Evolutionary conservation across 2,329 filamentous ascomycete genomes (phyloP), one percentile per base, ranked within the genome.

Genomic region (Onygenales sp.): DNA sequence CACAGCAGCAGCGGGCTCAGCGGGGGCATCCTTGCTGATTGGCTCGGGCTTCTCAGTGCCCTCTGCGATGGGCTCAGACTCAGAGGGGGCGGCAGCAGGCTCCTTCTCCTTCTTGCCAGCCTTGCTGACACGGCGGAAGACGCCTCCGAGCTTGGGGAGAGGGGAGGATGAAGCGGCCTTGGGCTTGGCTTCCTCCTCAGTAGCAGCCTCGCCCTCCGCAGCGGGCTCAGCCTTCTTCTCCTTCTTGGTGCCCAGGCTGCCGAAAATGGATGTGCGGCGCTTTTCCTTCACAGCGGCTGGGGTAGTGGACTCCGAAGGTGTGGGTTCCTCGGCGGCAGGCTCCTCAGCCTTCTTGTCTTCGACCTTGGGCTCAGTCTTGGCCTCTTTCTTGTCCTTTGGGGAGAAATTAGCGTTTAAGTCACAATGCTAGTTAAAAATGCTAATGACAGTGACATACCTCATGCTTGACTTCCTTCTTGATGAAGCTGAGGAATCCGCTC

Each of bases 241-340:
- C 65, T 78, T 77, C 72, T 78, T 78, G 55, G 61, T 68, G 55
- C 75, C 73, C 54, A 79, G 73, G 66, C 72, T 76, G 59, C 75
- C 74, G 66, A 81, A 81, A 66, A 74, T 73, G 63, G 77, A 81
- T 62, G 72, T 74, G 64, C 72, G 75, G 59, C 74, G 76, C 69
- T 76, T 75, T 58, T 74, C 70, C 64, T 75, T 73, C 55, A 65
- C 55, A 45, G 60, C 66, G 48, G 70, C 69, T 63, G 72, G 70
- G 63, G 72, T 71, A 61, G 75, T 71, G 39, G 62, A 55, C 52
- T 66, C 65, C 11, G 62, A 61, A 31, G 60, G 58, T 52, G 63
- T 32, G 47, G 66, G 52, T 33, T 54, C 54, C 21, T 54, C 53
- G 48, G 59, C 61, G 52, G 62, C 50, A 52, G 60, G 43, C 13